Conservation (phyloP, 176 grass and related monocot species). For the Ampelocalamus luodianensis region DNA sequence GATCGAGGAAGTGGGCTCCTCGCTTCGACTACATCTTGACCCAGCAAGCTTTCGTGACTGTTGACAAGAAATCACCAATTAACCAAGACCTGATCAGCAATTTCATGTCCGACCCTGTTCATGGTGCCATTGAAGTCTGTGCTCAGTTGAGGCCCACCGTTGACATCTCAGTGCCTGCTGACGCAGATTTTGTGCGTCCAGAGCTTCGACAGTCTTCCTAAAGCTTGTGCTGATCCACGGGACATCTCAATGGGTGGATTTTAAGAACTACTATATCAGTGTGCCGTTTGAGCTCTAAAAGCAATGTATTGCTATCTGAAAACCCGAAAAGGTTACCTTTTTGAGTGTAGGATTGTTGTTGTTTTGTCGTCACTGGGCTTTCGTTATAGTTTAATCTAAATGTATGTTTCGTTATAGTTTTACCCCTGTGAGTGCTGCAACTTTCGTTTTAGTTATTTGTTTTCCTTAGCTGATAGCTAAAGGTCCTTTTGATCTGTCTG, state of each 20-base stretch:
- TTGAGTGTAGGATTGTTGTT: constrained; percentile 19
- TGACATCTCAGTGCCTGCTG: constrained; percentile 81
- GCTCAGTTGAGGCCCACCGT: constrained; percentile 82
- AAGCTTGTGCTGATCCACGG: neutral
- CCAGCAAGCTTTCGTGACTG: constrained; percentile 81
- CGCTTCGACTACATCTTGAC: constrained; percentile 89
- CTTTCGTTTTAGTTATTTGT: neutral
- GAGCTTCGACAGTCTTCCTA: constrained; percentile 73
- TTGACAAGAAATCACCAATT: constrained; percentile 62
- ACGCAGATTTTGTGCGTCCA: constrained; percentile 91
- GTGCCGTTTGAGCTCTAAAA: constrained; percentile 22
- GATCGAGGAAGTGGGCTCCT: constrained; percentile 90
- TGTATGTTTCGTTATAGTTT: neutral
- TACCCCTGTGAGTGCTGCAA: neutral
- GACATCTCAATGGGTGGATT: neutral
- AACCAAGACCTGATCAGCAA: constrained; percentile 95
- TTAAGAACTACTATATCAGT: constrained; percentile 12
- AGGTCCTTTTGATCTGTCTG: neutral
- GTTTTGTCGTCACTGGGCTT: constrained; percentile 8
- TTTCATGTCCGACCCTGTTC: constrained; percentile 77
- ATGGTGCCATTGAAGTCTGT: constrained; percentile 77
- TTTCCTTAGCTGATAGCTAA: neutral
- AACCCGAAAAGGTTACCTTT: constrained; percentile 21
- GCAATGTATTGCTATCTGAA: constrained; percentile 27
- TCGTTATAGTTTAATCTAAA: neutral